Evolutionary conservation across 805 yeast genomes (phyloP), one percentile per base, ranked within the genome.

Genomic region (Maudiozyma pseudohumilis): DNA sequence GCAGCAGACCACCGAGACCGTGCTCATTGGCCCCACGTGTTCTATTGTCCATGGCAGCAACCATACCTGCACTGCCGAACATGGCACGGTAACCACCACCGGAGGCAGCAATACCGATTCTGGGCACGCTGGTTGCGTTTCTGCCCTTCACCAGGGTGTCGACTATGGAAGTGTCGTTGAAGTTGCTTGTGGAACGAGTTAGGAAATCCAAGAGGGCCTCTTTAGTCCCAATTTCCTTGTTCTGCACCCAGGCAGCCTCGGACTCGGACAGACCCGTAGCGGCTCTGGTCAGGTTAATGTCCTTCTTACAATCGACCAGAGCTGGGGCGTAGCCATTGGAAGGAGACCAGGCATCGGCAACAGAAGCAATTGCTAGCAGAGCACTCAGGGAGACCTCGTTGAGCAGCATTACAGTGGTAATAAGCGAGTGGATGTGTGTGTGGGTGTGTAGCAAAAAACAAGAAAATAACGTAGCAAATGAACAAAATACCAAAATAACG

Each of bases 51-150:
- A 83, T 60, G 1, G 89, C 95, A 2, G 88, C 65, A 17, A 86
- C 62, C 55, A 77, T 75, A 26, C 95, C 95, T n/a, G 94, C 95
- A 4, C 94, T 94, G 39, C 68, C 61, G 32, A 86, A 63, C 85
- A 86, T 83, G 29, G 95, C 94, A 45, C 96, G 70, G 58, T 83
- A 86, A 4, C 95, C 95, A 53, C 96, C 95, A 32, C 95, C 95
- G 12, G 84, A 70, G 44, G 78, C 75, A 9, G 87, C 78, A 22
- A 72, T 46, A 3, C 75, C 87, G 33, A 80, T 63, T 35, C 69
- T 65, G 36, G 60, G 59, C 25, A 43, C 42, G 34, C 68, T 65
- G 12, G 58, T 51, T 7, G 41, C 43, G 35, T 42, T 42, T 17
- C 38, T 38, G 20, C 15, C 15, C 22, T 29, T 19, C 38, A 57